Percentiles rank a stretch among this genome's conserved stretches.
phyloP scores from a whole-genome alignment of 345 rosid species.

The Aethionema arabicum region DNA sequence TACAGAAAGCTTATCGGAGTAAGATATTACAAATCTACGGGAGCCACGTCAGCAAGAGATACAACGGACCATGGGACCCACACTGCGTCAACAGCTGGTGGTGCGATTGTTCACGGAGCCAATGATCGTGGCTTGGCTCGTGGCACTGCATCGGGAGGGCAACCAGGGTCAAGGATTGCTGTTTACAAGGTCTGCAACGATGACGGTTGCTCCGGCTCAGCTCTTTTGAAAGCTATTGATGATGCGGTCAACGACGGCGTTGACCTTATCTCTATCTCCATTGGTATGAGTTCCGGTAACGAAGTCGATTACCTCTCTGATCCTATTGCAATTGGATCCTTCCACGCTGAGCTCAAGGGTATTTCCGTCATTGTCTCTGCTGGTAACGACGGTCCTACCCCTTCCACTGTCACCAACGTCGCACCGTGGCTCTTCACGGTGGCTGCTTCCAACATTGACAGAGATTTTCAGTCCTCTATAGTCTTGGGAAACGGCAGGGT shows the following conservation, averaged over 20 bases:
- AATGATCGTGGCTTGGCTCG: conserved; percentile 44
- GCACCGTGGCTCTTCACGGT: conserved; percentile 55
- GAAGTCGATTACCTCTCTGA: conserved; percentile 34
- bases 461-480: conserved; percentile 38
- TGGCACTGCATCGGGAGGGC: conserved; percentile 41
- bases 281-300: conserved; percentile 30
- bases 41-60: conserved; percentile 46
- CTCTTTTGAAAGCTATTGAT: conserved; percentile 46
- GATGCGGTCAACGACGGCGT: conserved; percentile 51
- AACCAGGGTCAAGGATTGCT: conserved; percentile 44
- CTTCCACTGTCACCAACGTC: conserved; percentile 36
- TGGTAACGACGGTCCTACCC: conserved; percentile 38
- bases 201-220: conserved; percentile 26
- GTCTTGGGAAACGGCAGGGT: conserved; percentile 32
- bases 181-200: conserved; percentile 49
- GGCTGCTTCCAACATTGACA: conserved; percentile 47
- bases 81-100: conserved; percentile 50
- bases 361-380: conserved; percentile 35
- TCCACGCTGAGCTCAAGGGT: conserved; percentile 45
- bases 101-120: conserved; percentile 41
- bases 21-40: conserved; percentile 37
- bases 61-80: conserved; percentile 52
- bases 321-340: conserved; percentile 41
- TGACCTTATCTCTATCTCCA: conserved; percentile 48
- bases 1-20: conserved; percentile 57